Base-by-base conservation (phyloP, 2,329 filamentous ascomycete species). In the Akanthomyces muscarius region DNA sequence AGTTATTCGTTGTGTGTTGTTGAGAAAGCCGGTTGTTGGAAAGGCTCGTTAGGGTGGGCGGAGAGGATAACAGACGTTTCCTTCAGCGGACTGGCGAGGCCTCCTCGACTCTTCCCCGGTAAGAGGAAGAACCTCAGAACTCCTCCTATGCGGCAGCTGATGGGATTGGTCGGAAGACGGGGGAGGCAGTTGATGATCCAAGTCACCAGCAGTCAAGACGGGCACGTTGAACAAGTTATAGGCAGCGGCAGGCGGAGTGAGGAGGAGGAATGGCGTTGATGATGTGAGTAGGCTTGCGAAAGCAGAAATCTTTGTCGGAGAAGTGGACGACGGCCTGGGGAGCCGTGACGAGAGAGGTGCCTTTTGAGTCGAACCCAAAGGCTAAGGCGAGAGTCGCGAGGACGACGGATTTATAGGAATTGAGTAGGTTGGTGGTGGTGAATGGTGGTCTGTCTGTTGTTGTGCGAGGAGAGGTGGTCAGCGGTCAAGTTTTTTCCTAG, bases 61-160 rank as follows among this genome's bases (percentile, higher is more conserved):
- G 84, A 95, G 97, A 80, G 88, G 89, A 83, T 93, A 96, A 81
- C 89, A 90, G 83, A 91, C 90, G 85, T 91, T 89, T 88, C 89
- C 91, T 85, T 90, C 85, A 84, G 84, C 89, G 85, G 89, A 88
- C 87, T 90, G 91, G 89, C 92, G 90, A 92, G 91, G 91, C 89
- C 92, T 94, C 89, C 90, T 92, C 90, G 92, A 97, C 92, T 95
- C 95, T 96, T 94, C 95, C 95, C 93, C 94, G 80, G 82, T 83
- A 83, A 95, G 94, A 97, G 93, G 94, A 98, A 98, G 94, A 96
- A 93, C 90, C 90, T 88, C 86, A 86, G 87, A 89, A 89, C 86
- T 86, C 88, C 90, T 96, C 91, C 92, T 98, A 99, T 99, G 94
- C 95, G 95, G 95, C 95, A 98, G 94, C 91, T 96, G 90, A 86